Evolutionary conservation across 2,329 filamentous ascomycete species (phyloP), one percentile per base, ranked within the genome.

Genomic region (Fusarium chlamydosporum): DNA sequence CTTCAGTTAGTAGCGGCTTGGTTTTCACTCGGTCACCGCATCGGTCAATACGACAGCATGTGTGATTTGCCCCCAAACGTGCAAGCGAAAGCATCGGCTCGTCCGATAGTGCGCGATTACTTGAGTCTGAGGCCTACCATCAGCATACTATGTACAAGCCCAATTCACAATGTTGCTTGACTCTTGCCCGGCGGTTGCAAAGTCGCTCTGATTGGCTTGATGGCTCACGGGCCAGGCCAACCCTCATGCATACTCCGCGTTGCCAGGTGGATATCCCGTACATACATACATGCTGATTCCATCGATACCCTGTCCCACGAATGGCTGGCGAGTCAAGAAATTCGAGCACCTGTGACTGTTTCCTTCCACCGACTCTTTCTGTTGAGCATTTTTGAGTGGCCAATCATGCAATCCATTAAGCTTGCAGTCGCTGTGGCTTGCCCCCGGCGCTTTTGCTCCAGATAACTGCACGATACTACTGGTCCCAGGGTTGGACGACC

Each of bases 71-170:
- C 71, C 57, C 56, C 60, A 60, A 62, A 13, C 42, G 54, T 61
- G 46, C 46, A 70, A 63, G 68, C 60, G 27, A 72, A 59, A 26
- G 38, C 40, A 56, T 63, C 55, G 59, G 63, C 64, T 72, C 64
- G 38, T 71, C 61, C 69, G 61, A 72, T 72, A 64, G 55, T 68
- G 64, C 59, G 67, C 67, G 68, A 69, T 57, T 71, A 54, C 38
- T 45, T 37, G 31, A 51, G 43, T 37, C 29, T 58, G 67, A 69
- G 67, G 67, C 66, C 67, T 62, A 18, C 53, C 57, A 63, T 46
- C 33, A 45, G 51, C 43, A 60, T 48, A n/a, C n/a, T n/a, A n/a
- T n/a, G n/a, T n/a, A 55, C 27, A 37, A 54, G 50, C 31, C 45
- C 35, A 12, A 51, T 45, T 52, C 42, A 33, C 47, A 65, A 29